Evolutionary conservation across 148 eudicot genomes (phyloP).

Genomic region (Nepenthes mirabilis): DNA sequence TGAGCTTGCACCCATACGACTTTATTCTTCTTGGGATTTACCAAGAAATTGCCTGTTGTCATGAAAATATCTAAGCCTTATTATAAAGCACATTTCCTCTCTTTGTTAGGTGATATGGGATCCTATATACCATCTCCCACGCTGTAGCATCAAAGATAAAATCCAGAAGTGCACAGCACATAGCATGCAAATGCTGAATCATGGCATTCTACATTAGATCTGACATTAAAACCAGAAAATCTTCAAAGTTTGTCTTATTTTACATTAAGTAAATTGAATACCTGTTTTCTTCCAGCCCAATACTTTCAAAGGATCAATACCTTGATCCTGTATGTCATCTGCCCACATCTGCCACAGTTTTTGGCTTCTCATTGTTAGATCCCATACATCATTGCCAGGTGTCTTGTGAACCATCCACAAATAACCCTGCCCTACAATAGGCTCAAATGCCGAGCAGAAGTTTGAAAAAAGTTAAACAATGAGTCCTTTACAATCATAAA

Average conservation of each 20-base stretch:
- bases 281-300: constrained; percentile 97
- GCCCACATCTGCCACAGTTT: constrained; percentile 64
- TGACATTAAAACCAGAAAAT: too few relatives aligned
- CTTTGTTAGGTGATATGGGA: too few relatives aligned
- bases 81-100: too few relatives aligned
- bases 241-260: neutral
- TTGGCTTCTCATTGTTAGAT: constrained; percentile 71
- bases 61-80: too few relatives aligned
- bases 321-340: constrained; percentile 35
- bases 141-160: too few relatives aligned
- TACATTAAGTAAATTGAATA: constrained; percentile 6
- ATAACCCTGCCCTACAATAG: constrained; percentile 76
- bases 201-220: too few relatives aligned
- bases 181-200: too few relatives aligned
- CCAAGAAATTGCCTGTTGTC: too few relatives aligned
- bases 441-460: constrained; percentile 12
- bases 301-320: constrained; percentile 51
- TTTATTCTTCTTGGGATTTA: too few relatives aligned
- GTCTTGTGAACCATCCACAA: constrained; percentile 81
- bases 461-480: constrained; percentile 1
- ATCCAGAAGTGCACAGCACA: too few relatives aligned
- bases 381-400: constrained; percentile 70
- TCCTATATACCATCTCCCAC: too few relatives aligned
- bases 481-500: neutral
- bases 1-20: too few relatives aligned